phyloP scores from a whole-genome alignment of 2,329 filamentous ascomycete genomes.

The Cytospora chrysosperma region DNA sequence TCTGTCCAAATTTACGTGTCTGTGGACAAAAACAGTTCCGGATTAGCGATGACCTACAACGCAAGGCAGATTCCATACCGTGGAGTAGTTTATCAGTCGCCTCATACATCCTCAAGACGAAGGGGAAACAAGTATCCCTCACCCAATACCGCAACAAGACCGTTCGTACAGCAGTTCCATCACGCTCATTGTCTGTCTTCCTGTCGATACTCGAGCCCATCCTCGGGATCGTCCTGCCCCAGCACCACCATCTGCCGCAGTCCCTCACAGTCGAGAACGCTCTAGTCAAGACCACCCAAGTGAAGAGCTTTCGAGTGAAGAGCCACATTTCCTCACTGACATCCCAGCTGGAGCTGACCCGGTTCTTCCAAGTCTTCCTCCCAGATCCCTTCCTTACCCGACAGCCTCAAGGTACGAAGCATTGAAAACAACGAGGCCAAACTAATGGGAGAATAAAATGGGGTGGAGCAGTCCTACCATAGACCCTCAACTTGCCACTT shows the following conservation, averaged over 20 bases:
- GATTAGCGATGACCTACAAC: not conserved
- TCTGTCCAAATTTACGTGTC: not conserved
- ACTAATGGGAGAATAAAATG: not conserved
- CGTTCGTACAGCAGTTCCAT: not conserved
- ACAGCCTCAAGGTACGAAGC: too few relatives aligned
- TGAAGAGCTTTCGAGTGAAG: not conserved
- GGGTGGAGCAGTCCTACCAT: not conserved
- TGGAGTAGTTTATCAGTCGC: not conserved
- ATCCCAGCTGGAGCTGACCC: not conserved
- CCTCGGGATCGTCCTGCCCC: too few relatives aligned
- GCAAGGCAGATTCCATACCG: conserved; percentile 3
- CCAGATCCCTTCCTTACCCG: not conserved
- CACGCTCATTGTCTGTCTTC: too few relatives aligned
- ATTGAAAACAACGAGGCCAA: not conserved
- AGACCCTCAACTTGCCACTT: not conserved
- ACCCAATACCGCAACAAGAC: not conserved
- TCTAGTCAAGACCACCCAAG: not conserved
- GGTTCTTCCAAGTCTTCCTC: not conserved
- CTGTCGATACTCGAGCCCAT: too few relatives aligned
- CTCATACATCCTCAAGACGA: not conserved
- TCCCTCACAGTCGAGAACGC: not conserved
- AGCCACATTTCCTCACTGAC: not conserved
- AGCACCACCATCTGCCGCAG: too few relatives aligned
- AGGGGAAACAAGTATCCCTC: too few relatives aligned
- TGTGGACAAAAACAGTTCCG: not conserved